These are phyloP conservation scores for Aspergillus ochraceoroseus DNA, from an alignment of 2,329 filamentous ascomycete genomes.

Conservation along the genomic window DNA sequence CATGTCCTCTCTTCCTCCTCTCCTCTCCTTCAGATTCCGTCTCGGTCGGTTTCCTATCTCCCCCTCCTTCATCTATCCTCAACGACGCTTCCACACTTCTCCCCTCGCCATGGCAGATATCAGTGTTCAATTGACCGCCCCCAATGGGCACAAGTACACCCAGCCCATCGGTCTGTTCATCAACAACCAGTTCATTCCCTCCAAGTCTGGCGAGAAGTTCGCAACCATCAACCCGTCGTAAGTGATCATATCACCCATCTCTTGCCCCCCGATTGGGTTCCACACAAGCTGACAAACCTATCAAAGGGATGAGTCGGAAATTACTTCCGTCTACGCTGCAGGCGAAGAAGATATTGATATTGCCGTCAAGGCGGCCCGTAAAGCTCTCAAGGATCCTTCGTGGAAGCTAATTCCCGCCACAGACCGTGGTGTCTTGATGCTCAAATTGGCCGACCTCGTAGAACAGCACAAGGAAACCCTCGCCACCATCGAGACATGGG, in stretches of 20 bases:
- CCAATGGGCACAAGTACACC: slow-evolving; percentile 67
- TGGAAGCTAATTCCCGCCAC: slow-evolving; percentile 42
- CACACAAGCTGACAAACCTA: slow-evolving; percentile 15
- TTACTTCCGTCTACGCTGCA: slow-evolving; percentile 63
- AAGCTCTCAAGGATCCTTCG: slow-evolving; percentile 34
- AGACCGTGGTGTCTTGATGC: slow-evolving; percentile 62
- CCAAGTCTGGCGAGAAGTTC: slow-evolving; percentile 60
- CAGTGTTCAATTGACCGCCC: slow-evolving; percentile 60
- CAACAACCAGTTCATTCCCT: slow-evolving; percentile 72
- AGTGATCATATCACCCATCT: slow-evolving; percentile 13
- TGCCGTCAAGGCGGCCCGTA: slow-evolving; percentile 34
- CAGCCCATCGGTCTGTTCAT: slow-evolving; percentile 78
- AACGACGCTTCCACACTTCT: slow-evolving; percentile 25
- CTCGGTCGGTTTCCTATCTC: slow-evolving; percentile 12
- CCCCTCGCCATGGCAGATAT: slow-evolving; percentile 36
- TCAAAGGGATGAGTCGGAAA: slow-evolving; percentile 60
- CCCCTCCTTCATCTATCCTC: slow-evolving; percentile 10
- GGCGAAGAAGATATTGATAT: slow-evolving; percentile 33
- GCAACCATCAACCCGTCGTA: slow-evolving; percentile 62
- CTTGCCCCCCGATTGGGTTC: neutral
- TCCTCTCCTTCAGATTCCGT: slow-evolving; percentile 7
- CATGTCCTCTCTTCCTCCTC: slow-evolving; percentile 10
- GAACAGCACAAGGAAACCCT: slow-evolving; percentile 59
- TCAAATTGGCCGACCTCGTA: slow-evolving; percentile 65
- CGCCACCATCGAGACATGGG: slow-evolving; percentile 68